A percentile compares a stretch with the other conserved stretches of the same genome.
These are phyloP conservation scores for Sonneratia caseolaris DNA, from an alignment of 345 rosid genomes.

Conservation along the genomic window DNA sequence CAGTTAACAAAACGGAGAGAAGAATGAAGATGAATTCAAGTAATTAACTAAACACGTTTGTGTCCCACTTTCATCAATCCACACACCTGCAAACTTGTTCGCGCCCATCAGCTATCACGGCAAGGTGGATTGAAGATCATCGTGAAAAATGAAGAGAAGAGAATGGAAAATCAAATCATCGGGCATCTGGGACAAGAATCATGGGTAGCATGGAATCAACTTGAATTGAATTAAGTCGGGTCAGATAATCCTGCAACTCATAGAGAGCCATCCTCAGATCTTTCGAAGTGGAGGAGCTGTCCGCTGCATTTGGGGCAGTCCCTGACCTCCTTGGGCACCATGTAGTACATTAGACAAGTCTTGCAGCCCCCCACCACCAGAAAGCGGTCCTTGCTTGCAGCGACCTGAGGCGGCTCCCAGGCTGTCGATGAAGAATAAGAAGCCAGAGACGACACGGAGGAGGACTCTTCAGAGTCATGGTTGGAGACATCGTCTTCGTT, in stretches of 20 bases:
- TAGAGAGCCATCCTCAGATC: slow-evolving; percentile 26
- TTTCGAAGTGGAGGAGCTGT: slow-evolving; percentile 76
- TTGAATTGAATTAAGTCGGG: neutral
- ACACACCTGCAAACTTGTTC: slow-evolving; percentile 16
- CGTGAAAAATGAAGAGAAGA: neutral
- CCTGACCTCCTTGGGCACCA: slow-evolving; percentile 70
- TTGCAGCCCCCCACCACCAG: slow-evolving; percentile 95
- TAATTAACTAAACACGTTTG: slow-evolving; percentile 1
- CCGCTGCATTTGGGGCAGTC: slow-evolving; percentile 78
- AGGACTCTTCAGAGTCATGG: slow-evolving; percentile 62
- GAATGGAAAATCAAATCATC: neutral
- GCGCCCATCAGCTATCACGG: neutral
- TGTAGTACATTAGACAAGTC: slow-evolving; percentile 81
- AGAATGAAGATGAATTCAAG: neutral
- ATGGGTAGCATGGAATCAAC: neutral
- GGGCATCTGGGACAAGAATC: neutral
- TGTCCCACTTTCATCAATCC: slow-evolving; percentile 22
- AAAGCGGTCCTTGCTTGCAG: slow-evolving; percentile 35
- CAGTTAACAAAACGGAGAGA: neutral
- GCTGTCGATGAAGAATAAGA: slow-evolving; percentile 9
- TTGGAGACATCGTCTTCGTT: slow-evolving; percentile 34
- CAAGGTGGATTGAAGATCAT: slow-evolving; percentile 1
- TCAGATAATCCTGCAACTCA: neutral
- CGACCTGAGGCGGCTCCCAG: slow-evolving; percentile 18
- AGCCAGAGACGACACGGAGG: slow-evolving; percentile 50